A percentile compares a stretch with the other conserved stretches of the same genome.
These are phyloP conservation scores for Boletus edulis DNA, from an alignment of 768 basidiomycete species.

Conservation along the genomic window DNA sequence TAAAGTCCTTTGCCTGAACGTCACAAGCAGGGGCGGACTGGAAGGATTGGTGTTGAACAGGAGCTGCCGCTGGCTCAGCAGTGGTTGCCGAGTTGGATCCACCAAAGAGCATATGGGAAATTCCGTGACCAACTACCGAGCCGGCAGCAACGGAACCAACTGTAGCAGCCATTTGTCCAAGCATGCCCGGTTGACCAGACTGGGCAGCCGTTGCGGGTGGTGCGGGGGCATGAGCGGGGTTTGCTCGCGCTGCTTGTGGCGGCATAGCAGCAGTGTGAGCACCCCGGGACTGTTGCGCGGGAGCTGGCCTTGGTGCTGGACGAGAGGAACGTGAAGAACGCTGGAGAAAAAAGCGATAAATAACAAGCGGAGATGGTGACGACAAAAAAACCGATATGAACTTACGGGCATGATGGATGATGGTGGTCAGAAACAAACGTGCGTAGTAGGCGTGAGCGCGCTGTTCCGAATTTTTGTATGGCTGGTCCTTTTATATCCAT, in stretches of 20 bases:
- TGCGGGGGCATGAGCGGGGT: slow-evolving; percentile 41
- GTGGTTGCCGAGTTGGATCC: slow-evolving; percentile 47
- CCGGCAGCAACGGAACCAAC: slow-evolving; percentile 89
- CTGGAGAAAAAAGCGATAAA: slow-evolving; percentile 33
- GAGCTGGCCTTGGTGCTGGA: slow-evolving; percentile 50
- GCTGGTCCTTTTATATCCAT: slow-evolving; percentile 21
- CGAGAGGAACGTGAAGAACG: slow-evolving; percentile 79
- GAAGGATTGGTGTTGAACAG: slow-evolving; percentile 47
- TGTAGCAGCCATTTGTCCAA: slow-evolving; percentile 85
- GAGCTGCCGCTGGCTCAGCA: slow-evolving; percentile 44
- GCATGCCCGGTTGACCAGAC: slow-evolving; percentile 63
- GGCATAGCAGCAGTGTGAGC: slow-evolving; percentile 52
- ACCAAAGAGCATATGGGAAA: slow-evolving; percentile 89
- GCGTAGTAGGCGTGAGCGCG: neutral
- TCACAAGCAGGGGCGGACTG: slow-evolving; percentile 56
- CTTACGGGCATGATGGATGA: slow-evolving; percentile 48
- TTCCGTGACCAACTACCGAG: slow-evolving; percentile 85
- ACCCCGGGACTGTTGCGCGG: slow-evolving; percentile 43
- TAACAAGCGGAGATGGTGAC: neutral
- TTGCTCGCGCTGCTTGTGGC: slow-evolving; percentile 39
- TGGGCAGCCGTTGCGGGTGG: slow-evolving; percentile 37
- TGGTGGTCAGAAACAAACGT: slow-evolving; percentile 19
- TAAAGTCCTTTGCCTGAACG: slow-evolving; percentile 84
- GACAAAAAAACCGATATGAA: slow-evolving; percentile 2
- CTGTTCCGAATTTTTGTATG: slow-evolving; percentile 13